A percentile compares a stretch with the other conserved stretches of the same genome.
phyloP scores from a whole-genome alignment of 2,329 filamentous ascomycete genomes.

The Dactylonectria macrodidyma region DNA sequence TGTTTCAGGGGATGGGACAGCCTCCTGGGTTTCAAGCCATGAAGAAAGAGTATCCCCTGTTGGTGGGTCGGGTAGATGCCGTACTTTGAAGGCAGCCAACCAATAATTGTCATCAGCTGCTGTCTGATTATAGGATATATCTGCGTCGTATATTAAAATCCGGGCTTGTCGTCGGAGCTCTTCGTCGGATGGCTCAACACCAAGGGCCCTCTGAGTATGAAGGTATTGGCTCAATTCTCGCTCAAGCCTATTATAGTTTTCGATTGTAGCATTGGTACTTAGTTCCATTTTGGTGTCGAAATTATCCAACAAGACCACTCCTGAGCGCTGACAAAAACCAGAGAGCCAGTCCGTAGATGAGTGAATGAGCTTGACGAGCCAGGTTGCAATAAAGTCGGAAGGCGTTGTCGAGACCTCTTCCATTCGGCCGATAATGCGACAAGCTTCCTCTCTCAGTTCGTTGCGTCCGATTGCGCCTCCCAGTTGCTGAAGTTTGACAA shows the following conservation, averaged over 20 bases:
- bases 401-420: slow-evolving; percentile 37
- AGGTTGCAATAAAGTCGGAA: slow-evolving; percentile 39
- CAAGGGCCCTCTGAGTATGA: slow-evolving; percentile 17
- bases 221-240: slow-evolving; percentile 33
- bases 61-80: slow-evolving; percentile 25
- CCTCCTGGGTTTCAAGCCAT: not conserved
- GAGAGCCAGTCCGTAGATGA: slow-evolving; percentile 32
- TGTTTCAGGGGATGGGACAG: not conserved
- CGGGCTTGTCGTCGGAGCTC: slow-evolving; percentile 36
- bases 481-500: slow-evolving; percentile 23
- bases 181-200: slow-evolving; percentile 35
- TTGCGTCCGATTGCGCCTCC: slow-evolving; percentile 11
- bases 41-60: not conserved
- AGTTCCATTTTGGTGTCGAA: not conserved
- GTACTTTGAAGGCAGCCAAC: slow-evolving; percentile 37
- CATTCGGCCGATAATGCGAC: slow-evolving; percentile 30
- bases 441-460: slow-evolving; percentile 36
- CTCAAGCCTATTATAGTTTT: slow-evolving; percentile 36
- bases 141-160: slow-evolving; percentile 31
- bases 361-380: slow-evolving; percentile 39
- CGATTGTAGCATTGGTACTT: slow-evolving; percentile 21
- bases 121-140: slow-evolving; percentile 23
- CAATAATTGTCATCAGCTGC: slow-evolving; percentile 39
- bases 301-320: not conserved
- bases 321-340: slow-evolving; percentile 26